Conservation (phyloP, 441 rosid species). For the Populus hybrid region DNA sequence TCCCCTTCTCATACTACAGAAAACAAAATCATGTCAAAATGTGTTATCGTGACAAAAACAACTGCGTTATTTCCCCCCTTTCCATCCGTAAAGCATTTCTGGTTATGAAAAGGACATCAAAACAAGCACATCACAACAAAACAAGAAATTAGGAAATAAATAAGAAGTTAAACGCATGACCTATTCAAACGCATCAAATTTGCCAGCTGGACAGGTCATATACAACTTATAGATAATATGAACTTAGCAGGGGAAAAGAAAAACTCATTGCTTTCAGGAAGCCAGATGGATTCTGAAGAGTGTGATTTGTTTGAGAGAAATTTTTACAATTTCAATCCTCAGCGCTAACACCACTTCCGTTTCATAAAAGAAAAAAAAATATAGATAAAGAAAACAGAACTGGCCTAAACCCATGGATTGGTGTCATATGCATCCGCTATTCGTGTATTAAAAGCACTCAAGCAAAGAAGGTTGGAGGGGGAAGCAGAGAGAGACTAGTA, state of each 20-base stretch:
- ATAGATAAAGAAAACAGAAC: neutral
- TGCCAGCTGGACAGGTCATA: neutral
- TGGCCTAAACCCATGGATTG: neutral
- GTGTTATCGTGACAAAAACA: neutral
- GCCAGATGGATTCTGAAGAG: neutral
- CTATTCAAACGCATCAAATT: neutral
- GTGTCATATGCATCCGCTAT: neutral
- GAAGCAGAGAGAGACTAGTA: neutral
- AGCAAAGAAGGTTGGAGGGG: neutral
- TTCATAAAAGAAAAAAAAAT: too few species aligned
- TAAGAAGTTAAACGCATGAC: neutral
- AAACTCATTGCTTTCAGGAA: neutral
- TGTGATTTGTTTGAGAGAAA: neutral
- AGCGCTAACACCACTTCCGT: too few species aligned
- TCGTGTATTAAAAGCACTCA: neutral
- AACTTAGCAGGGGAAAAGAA: neutral
- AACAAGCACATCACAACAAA: neutral
- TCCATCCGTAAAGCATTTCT: neutral
- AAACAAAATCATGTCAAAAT: neutral
- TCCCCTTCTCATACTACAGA: conserved; percentile 42
- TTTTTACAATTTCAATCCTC: too few species aligned
- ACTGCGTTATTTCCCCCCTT: neutral
- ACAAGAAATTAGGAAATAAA: too few species aligned
- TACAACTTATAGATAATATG: neutral
- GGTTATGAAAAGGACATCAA: neutral